Percentiles rank a stretch among this genome's conserved stretches.
Conservation (phyloP, 768 basidiomycete species). For the Collybia nuda region DNA sequence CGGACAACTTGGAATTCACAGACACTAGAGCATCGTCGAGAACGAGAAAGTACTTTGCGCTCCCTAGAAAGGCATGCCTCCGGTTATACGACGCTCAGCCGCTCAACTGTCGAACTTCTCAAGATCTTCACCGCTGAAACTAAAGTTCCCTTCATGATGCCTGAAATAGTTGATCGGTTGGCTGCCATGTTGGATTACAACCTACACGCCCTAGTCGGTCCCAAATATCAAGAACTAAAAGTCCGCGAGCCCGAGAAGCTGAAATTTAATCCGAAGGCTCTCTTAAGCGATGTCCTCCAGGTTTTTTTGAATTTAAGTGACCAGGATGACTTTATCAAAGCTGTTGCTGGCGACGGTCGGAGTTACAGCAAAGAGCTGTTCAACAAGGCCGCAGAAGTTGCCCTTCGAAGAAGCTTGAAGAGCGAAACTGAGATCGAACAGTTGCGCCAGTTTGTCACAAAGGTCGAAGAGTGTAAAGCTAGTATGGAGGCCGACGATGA, state of each 20-base stretch:
- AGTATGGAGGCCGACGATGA: slow-evolving; percentile 80
- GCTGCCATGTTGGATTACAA: slow-evolving; percentile 98
- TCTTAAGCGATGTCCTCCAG: slow-evolving; percentile 85
- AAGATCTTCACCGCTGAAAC: slow-evolving; percentile 92
- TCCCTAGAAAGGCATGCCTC: slow-evolving; percentile 83
- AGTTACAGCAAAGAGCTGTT: slow-evolving; percentile 88
- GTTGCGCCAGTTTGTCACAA: slow-evolving; percentile 67
- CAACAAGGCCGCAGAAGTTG: slow-evolving; percentile 70
- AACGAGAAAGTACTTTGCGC: slow-evolving; percentile 76
- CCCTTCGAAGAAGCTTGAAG: slow-evolving; percentile 65
- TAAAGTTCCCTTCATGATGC: slow-evolving; percentile 90
- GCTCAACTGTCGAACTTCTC: slow-evolving; percentile 87
- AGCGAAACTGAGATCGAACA: slow-evolving; percentile 72
- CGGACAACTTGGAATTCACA: slow-evolving; percentile 65
- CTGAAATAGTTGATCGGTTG: slow-evolving; percentile 92
- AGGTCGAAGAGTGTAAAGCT: slow-evolving; percentile 83
- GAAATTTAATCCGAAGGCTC: slow-evolving; percentile 79
- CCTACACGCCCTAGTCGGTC: slow-evolving; percentile 84
- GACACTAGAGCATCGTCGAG: slow-evolving; percentile 73
- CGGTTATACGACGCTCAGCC: slow-evolving; percentile 83
- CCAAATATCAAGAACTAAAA: slow-evolving; percentile 81
- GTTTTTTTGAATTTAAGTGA: slow-evolving; percentile 89
- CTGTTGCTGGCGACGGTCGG: slow-evolving; percentile 91
- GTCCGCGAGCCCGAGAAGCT: slow-evolving; percentile 88
- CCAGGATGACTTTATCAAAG: slow-evolving; percentile 74